These are phyloP conservation scores for Zygnema cylindricum DNA, from an alignment of 139 green algal genomes.

Conservation along the genomic window DNA sequence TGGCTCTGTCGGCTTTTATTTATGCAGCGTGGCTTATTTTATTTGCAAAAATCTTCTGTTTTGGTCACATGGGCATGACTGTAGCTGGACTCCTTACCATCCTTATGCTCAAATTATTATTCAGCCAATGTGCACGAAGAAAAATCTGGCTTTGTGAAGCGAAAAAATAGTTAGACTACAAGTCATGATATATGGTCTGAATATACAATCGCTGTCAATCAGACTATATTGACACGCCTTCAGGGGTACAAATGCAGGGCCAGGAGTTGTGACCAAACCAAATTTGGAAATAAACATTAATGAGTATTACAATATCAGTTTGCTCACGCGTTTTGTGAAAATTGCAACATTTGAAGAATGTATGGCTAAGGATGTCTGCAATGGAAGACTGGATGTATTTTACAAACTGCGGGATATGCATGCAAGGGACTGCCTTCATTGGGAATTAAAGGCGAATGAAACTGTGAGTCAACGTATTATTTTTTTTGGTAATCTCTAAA, in stretches of 20 bases:
- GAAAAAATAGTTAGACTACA: no score
- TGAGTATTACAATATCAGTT: not conserved
- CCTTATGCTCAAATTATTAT: not conserved
- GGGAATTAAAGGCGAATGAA: not conserved
- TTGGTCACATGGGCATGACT: not conserved
- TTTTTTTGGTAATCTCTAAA: no score
- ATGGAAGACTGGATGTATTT: not conserved
- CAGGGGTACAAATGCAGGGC: not conserved
- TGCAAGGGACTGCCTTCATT: not conserved
- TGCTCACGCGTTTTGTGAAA: not conserved
- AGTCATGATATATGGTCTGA: no score
- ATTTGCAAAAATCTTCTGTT: no score
- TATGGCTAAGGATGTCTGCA: not conserved
- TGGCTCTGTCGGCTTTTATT: no score
- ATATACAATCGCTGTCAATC: not conserved
- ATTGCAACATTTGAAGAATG: not conserved
- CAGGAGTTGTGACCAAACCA: not conserved
- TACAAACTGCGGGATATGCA: not conserved
- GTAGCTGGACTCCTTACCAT: not conserved
- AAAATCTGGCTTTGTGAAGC: not conserved
- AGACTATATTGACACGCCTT: not conserved
- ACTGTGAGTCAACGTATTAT: no score
- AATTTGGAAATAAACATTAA: not conserved
- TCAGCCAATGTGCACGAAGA: not conserved
- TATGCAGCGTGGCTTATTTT: no score